Evolutionary conservation across 495 filamentous ascomycete genomes (phyloP), one percentile per base, ranked within the genome.

Genomic region (Hapsidospora chrysogenum): DNA sequence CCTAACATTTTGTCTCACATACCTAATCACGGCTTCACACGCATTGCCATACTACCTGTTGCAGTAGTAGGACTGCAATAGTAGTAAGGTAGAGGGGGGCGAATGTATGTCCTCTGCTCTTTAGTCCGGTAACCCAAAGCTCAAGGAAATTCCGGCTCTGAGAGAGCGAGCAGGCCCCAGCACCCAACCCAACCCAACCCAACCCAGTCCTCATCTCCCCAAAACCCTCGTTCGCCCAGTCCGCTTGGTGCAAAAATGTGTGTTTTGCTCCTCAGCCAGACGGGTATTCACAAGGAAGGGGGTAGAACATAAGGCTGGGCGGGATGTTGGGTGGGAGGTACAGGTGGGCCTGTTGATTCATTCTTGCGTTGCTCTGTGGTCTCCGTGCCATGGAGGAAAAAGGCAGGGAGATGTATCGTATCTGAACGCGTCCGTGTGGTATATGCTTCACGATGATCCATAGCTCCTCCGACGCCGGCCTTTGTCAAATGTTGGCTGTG

Each of bases 401-500:
- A 23, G 37, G 56, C 60, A 60, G 39, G 47, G 53, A 61, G 60
- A 60, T 54, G 63, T 66, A 64, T 65, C 60, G 58, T 64, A 65
- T 60, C 60, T 48, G 49, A 54, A 62, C 58, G 58, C 56, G 39
- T 33, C 41, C 44, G 33, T 33, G 30, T 46, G n/a, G n/a, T n/a
- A n/a, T n/a, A n/a, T n/a, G n/a, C n/a, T n/a, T n/a, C n/a, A n/a
- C n/a, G n/a, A n/a, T n/a, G n/a, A n/a, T n/a, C n/a, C n/a, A n/a
- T n/a, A n/a, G n/a, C n/a, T n/a, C n/a, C n/a, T n/a, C n/a, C n/a
- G n/a, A n/a, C n/a, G n/a, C n/a, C n/a, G n/a, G n/a, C n/a, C n/a
- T n/a, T n/a, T n/a, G n/a, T n/a, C n/a, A n/a, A n/a, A n/a, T n/a
- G n/a, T n/a, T n/a, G n/a, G n/a, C n/a, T n/a, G n/a, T n/a, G n/a